Conservation (phyloP, 2,329 filamentous ascomycete genomes). For the Periconia sp. region DNA sequence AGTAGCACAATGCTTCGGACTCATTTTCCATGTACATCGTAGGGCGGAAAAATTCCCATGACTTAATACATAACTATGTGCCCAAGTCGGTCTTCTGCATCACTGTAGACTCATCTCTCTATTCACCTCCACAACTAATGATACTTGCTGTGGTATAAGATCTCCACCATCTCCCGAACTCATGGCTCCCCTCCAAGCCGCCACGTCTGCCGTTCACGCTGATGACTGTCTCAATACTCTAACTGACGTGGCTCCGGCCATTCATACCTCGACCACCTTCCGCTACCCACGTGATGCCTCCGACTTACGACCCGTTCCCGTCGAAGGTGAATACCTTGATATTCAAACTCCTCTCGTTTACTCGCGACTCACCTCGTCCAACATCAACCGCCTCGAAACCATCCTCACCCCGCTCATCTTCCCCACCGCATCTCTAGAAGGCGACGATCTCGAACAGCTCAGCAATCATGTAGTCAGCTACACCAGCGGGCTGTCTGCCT, state of each 20-base stretch:
- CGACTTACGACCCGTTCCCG: conserved; percentile 55
- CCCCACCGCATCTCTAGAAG: conserved; percentile 41
- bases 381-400: conserved; percentile 80
- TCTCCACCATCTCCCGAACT: no score
- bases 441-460: conserved; percentile 18
- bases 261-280: conserved; percentile 92
- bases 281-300: conserved; percentile 75
- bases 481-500: conserved; percentile 80
- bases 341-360: conserved; percentile 60
- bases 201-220: conserved; percentile 77
- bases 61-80: no score
- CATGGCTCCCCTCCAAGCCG: conserved; percentile 49
- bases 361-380: conserved; percentile 77
- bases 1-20: no score
- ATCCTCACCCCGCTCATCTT: conserved; percentile 74
- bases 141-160: not conserved
- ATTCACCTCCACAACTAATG: not conserved
- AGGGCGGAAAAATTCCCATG: conserved; percentile 12
- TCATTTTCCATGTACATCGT: not conserved
- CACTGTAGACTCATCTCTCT: not conserved
- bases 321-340: conserved; percentile 45
- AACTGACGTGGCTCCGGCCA: conserved; percentile 80
- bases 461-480: conserved; percentile 69
- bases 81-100: no score
- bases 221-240: conserved; percentile 75